A percentile compares a stretch with the other conserved stretches of the same genome.
phyloP scores from a whole-genome alignment of 1,284 basidiomycete genomes.

The Cronartium ribicola region DNA sequence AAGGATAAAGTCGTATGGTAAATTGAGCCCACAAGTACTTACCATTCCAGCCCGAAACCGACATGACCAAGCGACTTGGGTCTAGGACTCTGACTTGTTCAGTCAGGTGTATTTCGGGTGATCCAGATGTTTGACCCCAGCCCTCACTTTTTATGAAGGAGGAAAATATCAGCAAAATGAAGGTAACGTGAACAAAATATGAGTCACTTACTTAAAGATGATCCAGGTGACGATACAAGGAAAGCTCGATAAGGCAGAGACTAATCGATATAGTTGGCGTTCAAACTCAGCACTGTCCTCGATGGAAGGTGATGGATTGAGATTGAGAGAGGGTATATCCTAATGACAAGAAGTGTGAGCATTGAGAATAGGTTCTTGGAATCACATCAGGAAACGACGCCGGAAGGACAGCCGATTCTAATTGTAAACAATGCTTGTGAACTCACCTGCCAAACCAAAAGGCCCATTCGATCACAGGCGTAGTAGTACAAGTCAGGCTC shows the following conservation, averaged over 20 bases:
- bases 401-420: no score
- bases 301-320: constrained; percentile 9
- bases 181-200: neutral
- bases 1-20: neutral
- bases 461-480: constrained; percentile 35
- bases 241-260: constrained; percentile 17
- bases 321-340: constrained; percentile 31
- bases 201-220: constrained; percentile 25
- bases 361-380: no score
- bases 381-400: no score
- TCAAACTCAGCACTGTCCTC: constrained; percentile 28
- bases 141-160: constrained; percentile 17
- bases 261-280: constrained; percentile 19
- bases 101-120: constrained; percentile 25
- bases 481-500: constrained; percentile 42
- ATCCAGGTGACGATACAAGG: constrained; percentile 36
- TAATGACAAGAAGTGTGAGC: neutral
- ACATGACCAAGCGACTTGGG: constrained; percentile 16
- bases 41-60: constrained; percentile 30
- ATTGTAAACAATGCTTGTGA: no score
- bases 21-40: neutral
- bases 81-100: constrained; percentile 12
- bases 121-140: constrained; percentile 17
- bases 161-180: neutral
- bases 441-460: constrained; percentile 41